phyloP scores from a whole-genome alignment of 2,329 filamentous ascomycete species.

The Apiospora kogelbergensis region DNA sequence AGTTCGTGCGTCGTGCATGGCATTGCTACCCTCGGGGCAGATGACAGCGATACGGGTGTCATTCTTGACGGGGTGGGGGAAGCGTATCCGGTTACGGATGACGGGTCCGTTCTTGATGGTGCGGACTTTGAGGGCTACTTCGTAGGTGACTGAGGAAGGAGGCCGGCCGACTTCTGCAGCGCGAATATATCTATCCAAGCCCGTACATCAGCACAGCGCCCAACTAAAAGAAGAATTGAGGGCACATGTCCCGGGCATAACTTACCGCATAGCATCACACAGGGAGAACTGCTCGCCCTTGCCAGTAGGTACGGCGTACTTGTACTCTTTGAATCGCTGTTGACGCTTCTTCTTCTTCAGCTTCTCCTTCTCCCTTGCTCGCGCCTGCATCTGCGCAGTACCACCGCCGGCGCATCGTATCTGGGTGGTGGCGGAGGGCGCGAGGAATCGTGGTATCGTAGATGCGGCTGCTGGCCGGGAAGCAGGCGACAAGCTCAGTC shows the following conservation, averaged over 20 bases:
- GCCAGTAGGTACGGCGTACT: constrained; percentile 57
- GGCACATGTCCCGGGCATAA: constrained; percentile 14
- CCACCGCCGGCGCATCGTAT: constrained; percentile 41
- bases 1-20: constrained; percentile 70
- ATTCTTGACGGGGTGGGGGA: constrained; percentile 87
- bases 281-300: constrained; percentile 74
- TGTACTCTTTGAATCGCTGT: constrained; percentile 67
- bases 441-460: constrained; percentile 48
- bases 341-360: constrained; percentile 59
- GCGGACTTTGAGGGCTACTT: constrained; percentile 78
- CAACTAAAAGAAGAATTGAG: not conserved
- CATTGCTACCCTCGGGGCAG: constrained; percentile 75
- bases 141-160: constrained; percentile 78
- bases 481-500: constrained; percentile 44
- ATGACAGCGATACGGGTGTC: constrained; percentile 89
- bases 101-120: constrained; percentile 84
- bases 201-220: not conserved
- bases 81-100: constrained; percentile 80
- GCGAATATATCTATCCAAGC: constrained; percentile 76
- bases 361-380: constrained; percentile 50
- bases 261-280: constrained; percentile 88
- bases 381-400: constrained; percentile 30
- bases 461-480: constrained; percentile 39
- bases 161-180: constrained; percentile 87
- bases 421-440: constrained; percentile 44